Evolutionary conservation across 768 basidiomycete genomes (phyloP).

Genomic region (Auriscalpium vulgare): DNA sequence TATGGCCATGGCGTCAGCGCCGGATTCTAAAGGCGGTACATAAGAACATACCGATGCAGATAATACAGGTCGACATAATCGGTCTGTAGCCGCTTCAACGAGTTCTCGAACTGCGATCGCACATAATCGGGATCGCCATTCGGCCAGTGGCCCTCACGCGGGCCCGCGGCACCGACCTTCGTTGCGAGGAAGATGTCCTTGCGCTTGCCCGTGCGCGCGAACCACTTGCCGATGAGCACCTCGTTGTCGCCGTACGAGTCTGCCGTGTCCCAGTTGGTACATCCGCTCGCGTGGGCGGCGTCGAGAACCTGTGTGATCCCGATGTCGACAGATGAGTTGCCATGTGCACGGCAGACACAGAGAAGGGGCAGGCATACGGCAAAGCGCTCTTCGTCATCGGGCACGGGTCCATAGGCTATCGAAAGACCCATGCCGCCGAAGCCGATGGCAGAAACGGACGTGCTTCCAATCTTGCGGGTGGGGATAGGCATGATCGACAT

Average conservation of each 20-base stretch:
- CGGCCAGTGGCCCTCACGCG: slow-evolving; percentile 2
- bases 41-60: slow-evolving; percentile 29
- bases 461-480: slow-evolving; percentile 36
- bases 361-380: slow-evolving; percentile 32
- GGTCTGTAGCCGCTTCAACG: slow-evolving; percentile 31
- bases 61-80: slow-evolving; percentile 35
- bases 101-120: slow-evolving; percentile 28
- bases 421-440: slow-evolving; percentile 53
- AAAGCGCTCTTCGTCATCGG: slow-evolving; percentile 48
- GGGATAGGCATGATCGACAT: slow-evolving; percentile 13
- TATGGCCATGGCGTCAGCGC: slow-evolving; percentile 2
- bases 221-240: slow-evolving; percentile 38
- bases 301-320: slow-evolving; percentile 30
- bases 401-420: slow-evolving; percentile 34
- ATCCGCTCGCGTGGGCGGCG: slow-evolving; percentile 28
- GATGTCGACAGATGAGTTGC: slow-evolving; percentile 16
- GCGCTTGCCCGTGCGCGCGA: slow-evolving; percentile 43
- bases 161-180: slow-evolving; percentile 37
- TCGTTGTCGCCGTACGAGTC: slow-evolving; percentile 35
- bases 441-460: slow-evolving; percentile 40
- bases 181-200: slow-evolving; percentile 53
- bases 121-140: slow-evolving; percentile 36
- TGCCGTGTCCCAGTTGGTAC: slow-evolving; percentile 38
- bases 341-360: not conserved
- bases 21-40: not conserved